Evolutionary conservation across 1,284 basidiomycete genomes (phyloP).

Genomic region (Ustilago shanxiensis): DNA sequence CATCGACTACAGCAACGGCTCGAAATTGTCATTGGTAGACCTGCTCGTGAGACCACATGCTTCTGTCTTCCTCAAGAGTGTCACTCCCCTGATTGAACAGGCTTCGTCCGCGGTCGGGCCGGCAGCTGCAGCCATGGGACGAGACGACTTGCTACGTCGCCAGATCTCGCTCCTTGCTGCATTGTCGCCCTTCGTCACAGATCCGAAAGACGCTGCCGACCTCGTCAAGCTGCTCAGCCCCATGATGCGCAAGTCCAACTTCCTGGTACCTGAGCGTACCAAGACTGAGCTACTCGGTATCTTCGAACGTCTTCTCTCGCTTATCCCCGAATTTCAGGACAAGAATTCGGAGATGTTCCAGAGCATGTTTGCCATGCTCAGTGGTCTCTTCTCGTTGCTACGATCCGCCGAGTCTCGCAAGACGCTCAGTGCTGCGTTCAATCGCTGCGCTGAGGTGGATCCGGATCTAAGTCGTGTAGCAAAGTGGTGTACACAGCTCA

Average conservation of each 20-base stretch:
- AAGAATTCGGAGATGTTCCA: constrained; percentile 47
- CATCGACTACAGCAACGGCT: constrained; percentile 25
- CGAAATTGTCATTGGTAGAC: constrained; percentile 25
- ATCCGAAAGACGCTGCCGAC: constrained; percentile 80
- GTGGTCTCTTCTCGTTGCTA: constrained; percentile 59
- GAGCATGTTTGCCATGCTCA: constrained; percentile 58
- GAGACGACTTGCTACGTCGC: constrained; percentile 83
- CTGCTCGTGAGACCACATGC: constrained; percentile 81
- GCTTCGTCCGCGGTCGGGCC: constrained; percentile 75
- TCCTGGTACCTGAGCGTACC: constrained; percentile 84
- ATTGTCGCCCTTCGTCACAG: constrained; percentile 81
- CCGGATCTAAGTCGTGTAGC: constrained; percentile 45
- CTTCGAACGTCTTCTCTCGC: constrained; percentile 79
- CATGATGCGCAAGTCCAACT: constrained; percentile 82
- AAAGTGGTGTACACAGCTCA: constrained; percentile 73
- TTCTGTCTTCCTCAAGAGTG: constrained; percentile 80
- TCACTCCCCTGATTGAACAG: constrained; percentile 73
- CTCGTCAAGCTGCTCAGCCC: constrained; percentile 84
- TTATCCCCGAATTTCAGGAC: constrained; percentile 77
- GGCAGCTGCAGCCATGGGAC: constrained; percentile 73
- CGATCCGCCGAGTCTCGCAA: constrained; percentile 52
- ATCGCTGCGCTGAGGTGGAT: constrained; percentile 60
- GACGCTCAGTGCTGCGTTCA: constrained; percentile 57
- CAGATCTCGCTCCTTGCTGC: constrained; percentile 85
- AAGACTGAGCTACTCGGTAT: constrained; percentile 88